A percentile compares a stretch with the other conserved stretches of the same genome.
These are phyloP conservation scores for Coemansia sp. DNA, from an alignment of 192 early-diverging fungal genomes.

Conservation along the genomic window DNA sequence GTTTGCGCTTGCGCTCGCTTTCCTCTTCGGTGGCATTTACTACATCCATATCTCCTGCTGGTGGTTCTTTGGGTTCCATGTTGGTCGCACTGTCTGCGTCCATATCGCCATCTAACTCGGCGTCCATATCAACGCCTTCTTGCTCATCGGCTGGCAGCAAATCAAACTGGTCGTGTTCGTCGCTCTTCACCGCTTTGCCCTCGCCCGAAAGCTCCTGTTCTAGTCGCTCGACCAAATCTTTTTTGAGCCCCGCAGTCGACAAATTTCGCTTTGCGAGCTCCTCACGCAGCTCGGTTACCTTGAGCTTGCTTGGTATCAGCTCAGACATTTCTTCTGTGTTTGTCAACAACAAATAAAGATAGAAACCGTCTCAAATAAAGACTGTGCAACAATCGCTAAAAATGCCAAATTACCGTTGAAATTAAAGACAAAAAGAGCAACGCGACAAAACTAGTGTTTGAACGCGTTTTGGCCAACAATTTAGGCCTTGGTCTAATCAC, in stretches of 20 bases:
- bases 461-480: background rate
- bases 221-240: constrained; percentile 63
- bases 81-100: background rate
- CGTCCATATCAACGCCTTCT: background rate
- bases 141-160: constrained; percentile 27
- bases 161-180: constrained; percentile 25
- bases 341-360: no score
- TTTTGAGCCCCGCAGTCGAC: constrained; percentile 63
- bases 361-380: background rate
- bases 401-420: background rate
- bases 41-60: background rate
- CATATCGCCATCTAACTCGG: background rate
- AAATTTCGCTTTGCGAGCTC: constrained; percentile 58
- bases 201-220: constrained; percentile 52
- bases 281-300: constrained; percentile 62
- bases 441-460: background rate
- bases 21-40: constrained; percentile 2
- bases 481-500: background rate
- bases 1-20: background rate
- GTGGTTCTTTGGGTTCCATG: background rate
- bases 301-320: constrained; percentile 55
- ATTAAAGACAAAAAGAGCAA: background rate
- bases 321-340: constrained; percentile 16
- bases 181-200: background rate
- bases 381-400: background rate